Conservation (phyloP, 176 grass and related monocot species). For the Eleusine coracana region DNA sequence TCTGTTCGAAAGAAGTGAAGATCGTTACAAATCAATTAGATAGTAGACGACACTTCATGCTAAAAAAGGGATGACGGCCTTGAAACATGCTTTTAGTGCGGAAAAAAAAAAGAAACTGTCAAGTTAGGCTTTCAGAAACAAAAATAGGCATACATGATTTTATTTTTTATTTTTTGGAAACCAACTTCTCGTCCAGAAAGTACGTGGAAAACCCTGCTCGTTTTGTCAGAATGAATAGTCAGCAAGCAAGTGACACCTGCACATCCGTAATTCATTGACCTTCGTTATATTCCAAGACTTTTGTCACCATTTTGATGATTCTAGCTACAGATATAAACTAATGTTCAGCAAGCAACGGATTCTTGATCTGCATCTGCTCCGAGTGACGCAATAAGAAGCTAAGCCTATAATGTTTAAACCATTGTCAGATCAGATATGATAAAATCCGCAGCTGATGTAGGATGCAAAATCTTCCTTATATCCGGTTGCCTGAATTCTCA, state of each 20-base stretch:
- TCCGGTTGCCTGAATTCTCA: neutral
- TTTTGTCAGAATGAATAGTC: constrained; percentile 6
- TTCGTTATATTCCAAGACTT: neutral
- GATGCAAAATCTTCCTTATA: neutral
- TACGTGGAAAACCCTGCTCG: neutral
- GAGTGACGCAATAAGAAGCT: neutral
- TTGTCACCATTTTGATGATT: neutral
- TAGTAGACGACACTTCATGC: neutral
- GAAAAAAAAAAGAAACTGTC: neutral
- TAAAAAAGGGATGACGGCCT: too few relatives aligned
- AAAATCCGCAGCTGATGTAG: neutral
- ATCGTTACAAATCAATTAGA: neutral
- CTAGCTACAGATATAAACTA: neutral
- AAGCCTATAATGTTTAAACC: neutral
- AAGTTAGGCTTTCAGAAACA: neutral
- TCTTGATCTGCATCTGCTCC: neutral
- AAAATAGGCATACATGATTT: neutral
- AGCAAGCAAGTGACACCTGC: neutral
- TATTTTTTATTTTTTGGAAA: too few relatives aligned
- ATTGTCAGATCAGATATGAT: neutral
- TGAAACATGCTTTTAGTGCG: neutral
- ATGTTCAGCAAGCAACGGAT: neutral
- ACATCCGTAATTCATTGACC: neutral
- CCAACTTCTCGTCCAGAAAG: neutral
- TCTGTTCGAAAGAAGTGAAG: neutral